Base-by-base conservation (phyloP, 176 grass and related monocot genomes). In the Phyllostachys edulis region DNA sequence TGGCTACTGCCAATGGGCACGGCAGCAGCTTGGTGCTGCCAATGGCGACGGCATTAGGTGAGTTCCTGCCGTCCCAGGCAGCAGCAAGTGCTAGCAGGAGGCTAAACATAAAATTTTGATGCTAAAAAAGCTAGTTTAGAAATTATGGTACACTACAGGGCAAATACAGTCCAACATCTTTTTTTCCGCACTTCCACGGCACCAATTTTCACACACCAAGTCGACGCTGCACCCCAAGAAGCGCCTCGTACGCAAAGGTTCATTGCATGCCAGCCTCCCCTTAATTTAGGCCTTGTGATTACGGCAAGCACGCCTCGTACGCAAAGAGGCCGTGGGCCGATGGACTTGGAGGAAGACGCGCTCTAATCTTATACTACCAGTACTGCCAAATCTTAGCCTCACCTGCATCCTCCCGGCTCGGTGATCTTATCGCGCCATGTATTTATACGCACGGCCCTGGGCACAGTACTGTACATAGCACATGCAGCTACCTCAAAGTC, bases 241-340 rank as follows among this genome's bases (percentile, higher is more conserved):
- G 32, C 55, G 21, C 45, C 34, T 13, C n/a, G 82, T 15, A 84
- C 71, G 82, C 82, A 84, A 84, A 75, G 82, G 71, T 54, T 13
- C 59, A 39, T 4, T 6, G 15, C 56, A 7, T 74, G 44, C 27
- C 81, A 65, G 45, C 61, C 46, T 32, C 62, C 36, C 17, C 14
- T 75, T 56, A 52, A 41, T 73, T 60, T 67, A 21, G 69, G 20
- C 42, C 32, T 76, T 76, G 54, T 52, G 81, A 66, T 64, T 61
- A 47, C 80, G 10, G 38, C 23, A 49, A 82, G 38, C 57, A 66
- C 42, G 44, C 8, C 55, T 63, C 42, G 2, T 50, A 84, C 81
- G 81, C 70, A 84, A 75, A 84, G 70, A 20, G 44, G 39, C 42
- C 44, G 3, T 11, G 29, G 42, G 29, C 57, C 29, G 20, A 13